Evolutionary conservation across 192 early-diverging fungal genomes (phyloP).

Genomic region (Coemansia asiatica): DNA sequence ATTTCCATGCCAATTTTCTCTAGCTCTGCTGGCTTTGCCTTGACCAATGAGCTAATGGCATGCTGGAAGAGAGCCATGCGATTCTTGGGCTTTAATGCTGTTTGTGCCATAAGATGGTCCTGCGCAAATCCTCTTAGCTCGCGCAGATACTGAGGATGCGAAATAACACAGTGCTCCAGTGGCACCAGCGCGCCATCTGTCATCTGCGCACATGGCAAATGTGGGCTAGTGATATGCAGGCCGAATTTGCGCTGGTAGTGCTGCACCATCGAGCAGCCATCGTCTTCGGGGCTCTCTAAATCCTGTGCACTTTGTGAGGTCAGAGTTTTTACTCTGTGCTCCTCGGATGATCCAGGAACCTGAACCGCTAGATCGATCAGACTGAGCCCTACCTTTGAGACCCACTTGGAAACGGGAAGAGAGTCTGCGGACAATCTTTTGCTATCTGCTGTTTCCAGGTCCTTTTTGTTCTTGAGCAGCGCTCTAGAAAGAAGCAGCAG

Average conservation of each 20-base stretch:
- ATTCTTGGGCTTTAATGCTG: background rate
- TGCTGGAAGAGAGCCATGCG: conserved; percentile 7
- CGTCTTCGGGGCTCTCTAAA: background rate
- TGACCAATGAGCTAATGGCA: background rate
- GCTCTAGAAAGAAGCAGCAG: conserved; percentile 10
- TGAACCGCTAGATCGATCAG: background rate
- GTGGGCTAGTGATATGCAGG: background rate
- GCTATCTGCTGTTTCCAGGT: background rate
- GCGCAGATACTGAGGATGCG: background rate
- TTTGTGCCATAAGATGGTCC: background rate
- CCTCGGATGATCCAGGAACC: background rate
- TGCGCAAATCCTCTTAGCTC: conserved; percentile 5
- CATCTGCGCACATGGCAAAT: conserved; percentile 17
- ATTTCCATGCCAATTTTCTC: conserved; percentile 21
- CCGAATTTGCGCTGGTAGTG: conserved; percentile 12
- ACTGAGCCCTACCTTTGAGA: background rate
- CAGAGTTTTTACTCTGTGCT: background rate
- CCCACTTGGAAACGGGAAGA: background rate
- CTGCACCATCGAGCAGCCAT: background rate
- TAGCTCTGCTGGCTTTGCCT: background rate
- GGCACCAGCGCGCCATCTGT: conserved; percentile 8
- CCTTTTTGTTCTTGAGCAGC: background rate
- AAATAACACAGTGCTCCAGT: conserved; percentile 9
- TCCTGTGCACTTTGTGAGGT: background rate
- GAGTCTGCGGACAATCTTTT: background rate